Evolutionary conservation across 345 rosid genomes (phyloP).

Genomic region (Erucastrum elatum): DNA sequence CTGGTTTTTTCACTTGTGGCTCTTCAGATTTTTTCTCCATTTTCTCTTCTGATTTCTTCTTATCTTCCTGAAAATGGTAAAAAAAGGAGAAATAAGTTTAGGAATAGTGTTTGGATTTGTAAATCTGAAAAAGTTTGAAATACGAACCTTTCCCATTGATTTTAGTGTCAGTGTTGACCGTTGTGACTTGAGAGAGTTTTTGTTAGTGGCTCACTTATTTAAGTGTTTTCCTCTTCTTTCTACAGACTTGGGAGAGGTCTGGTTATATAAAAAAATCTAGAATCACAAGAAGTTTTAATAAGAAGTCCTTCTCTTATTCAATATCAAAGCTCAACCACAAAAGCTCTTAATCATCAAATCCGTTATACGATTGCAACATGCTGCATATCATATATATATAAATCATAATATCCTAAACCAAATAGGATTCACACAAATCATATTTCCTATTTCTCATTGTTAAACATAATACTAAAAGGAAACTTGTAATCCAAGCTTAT

Average conservation of each 20-base stretch:
- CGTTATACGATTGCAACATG: too few species aligned
- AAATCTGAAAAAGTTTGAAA: constrained; percentile 25
- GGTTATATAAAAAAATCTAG: not conserved
- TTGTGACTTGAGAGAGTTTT: not conserved
- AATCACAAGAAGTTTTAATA: too few species aligned
- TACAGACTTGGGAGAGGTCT: constrained; percentile 24
- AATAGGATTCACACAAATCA: too few species aligned
- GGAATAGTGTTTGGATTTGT: constrained; percentile 5
- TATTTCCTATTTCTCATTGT: too few species aligned
- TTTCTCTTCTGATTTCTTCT: constrained; percentile 24
- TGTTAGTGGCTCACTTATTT: constrained; percentile 30
- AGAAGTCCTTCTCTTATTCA: too few species aligned
- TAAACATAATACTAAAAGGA: too few species aligned
- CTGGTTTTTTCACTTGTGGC: constrained; percentile 57
- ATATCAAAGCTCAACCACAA: too few species aligned
- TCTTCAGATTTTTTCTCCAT: constrained; percentile 47
- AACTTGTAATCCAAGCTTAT: too few species aligned
- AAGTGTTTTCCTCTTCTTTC: constrained; percentile 14
- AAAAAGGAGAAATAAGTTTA: not conserved
- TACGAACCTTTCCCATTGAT: constrained; percentile 69
- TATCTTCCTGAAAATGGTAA: constrained; percentile 23
- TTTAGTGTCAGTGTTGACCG: constrained; percentile 36
- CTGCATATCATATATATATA: too few species aligned
- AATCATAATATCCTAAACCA: too few species aligned
- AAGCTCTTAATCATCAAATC: too few species aligned